phyloP scores from a whole-genome alignment of 179 eudicot species.

The Gypsophila paniculata region DNA sequence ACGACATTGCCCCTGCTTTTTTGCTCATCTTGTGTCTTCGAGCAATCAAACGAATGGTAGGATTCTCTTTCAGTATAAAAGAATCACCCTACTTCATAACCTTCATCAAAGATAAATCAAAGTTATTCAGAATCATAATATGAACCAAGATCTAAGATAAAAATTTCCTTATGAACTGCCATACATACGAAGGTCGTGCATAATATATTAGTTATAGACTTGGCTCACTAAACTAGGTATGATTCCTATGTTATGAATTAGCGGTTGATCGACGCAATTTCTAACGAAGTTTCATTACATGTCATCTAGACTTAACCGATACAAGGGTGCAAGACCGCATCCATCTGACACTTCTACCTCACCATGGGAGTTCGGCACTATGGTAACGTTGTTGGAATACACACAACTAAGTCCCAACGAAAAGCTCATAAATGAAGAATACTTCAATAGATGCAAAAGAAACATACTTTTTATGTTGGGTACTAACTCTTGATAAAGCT shows the following conservation, averaged over 20 bases:
- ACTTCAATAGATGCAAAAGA: neutral
- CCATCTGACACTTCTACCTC: neutral
- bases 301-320: no score
- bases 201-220: neutral
- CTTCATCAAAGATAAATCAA: conserved; percentile 32
- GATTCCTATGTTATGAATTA: no score
- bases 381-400: neutral
- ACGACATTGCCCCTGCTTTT: conserved; percentile 91
- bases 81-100: conserved; percentile 80
- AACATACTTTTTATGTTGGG: conserved; percentile 67
- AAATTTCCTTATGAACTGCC: neutral
- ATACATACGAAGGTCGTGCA: neutral
- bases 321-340: no score
- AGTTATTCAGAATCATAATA: conserved; percentile 14
- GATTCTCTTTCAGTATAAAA: conserved; percentile 79
- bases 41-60: conserved; percentile 59
- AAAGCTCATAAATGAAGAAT: neutral
- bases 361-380: no score
- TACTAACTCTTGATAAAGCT: conserved; percentile 57
- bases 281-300: neutral
- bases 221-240: neutral
- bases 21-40: conserved; percentile 96
- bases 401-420: neutral
- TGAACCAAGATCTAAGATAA: neutral
- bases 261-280: neutral